Conservation (phyloP, 768 basidiomycete species). For the Suillus subalutaceus region DNA sequence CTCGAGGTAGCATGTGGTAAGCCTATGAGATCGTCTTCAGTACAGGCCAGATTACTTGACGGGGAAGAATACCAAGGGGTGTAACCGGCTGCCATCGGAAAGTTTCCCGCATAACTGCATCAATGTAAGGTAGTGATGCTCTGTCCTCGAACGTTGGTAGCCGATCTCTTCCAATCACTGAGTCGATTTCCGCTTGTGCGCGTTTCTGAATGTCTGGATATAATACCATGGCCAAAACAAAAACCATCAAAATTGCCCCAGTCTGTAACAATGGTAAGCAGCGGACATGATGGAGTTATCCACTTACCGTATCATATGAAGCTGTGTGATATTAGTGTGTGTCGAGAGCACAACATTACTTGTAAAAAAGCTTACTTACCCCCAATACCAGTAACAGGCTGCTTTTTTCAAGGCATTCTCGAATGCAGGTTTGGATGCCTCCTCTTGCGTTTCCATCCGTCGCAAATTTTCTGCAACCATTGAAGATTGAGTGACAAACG, state of each 20-base stretch:
- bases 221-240: slow-evolving; percentile 22
- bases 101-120: slow-evolving; percentile 21
- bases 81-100: slow-evolving; percentile 18
- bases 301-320: slow-evolving; percentile 17
- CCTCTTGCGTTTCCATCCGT: slow-evolving; percentile 21
- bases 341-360: not conserved
- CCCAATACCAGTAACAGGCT: slow-evolving; percentile 16
- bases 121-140: slow-evolving; percentile 16
- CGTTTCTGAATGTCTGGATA: slow-evolving; percentile 18
- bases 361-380: slow-evolving; percentile 9
- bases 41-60: not conserved
- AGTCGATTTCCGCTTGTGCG: slow-evolving; percentile 26
- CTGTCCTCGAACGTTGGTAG: slow-evolving; percentile 19
- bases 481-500: not conserved
- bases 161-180: slow-evolving; percentile 21
- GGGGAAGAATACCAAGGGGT: slow-evolving; percentile 14
- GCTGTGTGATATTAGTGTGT: not conserved
- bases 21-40: not conserved
- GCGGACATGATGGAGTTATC: not conserved
- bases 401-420: slow-evolving; percentile 15
- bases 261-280: slow-evolving; percentile 13
- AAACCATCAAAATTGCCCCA: slow-evolving; percentile 10
- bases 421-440: slow-evolving; percentile 6
- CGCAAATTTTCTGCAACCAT: slow-evolving; percentile 19
- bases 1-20: slow-evolving; percentile 15